Conservation (phyloP, 2,329 filamentous ascomycete genomes). For the Hypoxylon sp. region DNA sequence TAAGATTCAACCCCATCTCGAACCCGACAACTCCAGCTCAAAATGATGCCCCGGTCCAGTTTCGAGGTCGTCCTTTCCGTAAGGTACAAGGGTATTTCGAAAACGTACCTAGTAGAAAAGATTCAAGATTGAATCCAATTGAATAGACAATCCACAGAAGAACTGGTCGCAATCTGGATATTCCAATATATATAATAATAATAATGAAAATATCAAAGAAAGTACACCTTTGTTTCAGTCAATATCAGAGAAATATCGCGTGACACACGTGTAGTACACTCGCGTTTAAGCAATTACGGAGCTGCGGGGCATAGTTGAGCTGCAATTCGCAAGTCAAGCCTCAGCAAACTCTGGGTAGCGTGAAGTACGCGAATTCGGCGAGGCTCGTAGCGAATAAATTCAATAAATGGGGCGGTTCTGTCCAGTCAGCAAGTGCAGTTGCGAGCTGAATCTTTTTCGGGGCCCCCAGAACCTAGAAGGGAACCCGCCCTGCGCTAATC, state of each 20-base stretch:
- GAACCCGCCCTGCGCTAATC: conserved; percentile 39
- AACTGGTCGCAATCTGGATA: background rate
- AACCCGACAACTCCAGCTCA: background rate
- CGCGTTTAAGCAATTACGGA: conserved; percentile 27
- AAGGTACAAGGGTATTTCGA: conserved; percentile 7
- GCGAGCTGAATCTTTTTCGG: conserved; percentile 40
- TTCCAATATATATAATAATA: background rate
- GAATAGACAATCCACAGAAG: background rate
- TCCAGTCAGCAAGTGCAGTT: conserved; percentile 9
- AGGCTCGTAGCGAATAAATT: conserved; percentile 34
- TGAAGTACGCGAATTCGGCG: conserved; percentile 3
- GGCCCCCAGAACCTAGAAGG: background rate
- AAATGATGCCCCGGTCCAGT: background rate
- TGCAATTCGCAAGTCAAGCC: conserved; percentile 20
- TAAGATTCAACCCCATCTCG: background rate
- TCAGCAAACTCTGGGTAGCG: conserved; percentile 2
- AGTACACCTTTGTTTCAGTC: background rate
- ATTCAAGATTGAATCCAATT: background rate
- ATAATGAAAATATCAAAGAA: background rate
- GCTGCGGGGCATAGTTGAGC: conserved; percentile 24
- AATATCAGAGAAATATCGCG: conserved; percentile 2
- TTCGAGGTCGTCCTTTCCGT: conserved; percentile 8
- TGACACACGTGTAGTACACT: conserved; percentile 7
- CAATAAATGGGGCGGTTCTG: conserved; percentile 8
- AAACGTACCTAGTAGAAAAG: background rate